Evolutionary conservation across 1,284 basidiomycete genomes (phyloP).

Genomic region (Boletellus sp.): DNA sequence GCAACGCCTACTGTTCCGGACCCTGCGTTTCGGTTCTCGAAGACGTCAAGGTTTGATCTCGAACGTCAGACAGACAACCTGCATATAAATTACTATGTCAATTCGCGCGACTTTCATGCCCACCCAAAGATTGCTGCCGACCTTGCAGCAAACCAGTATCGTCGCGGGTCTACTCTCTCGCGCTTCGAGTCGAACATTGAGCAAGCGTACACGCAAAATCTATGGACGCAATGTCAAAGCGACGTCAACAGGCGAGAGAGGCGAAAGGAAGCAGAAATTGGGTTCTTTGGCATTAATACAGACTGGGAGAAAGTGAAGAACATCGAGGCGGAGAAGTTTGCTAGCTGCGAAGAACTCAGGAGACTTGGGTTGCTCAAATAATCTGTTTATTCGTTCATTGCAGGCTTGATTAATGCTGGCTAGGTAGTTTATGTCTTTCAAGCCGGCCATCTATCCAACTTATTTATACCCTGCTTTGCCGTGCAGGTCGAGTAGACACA

Average conservation of each 20-base stretch:
- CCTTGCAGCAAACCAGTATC: slow-evolving; percentile 48
- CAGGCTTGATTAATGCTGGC: slow-evolving; percentile 8
- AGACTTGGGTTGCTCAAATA: slow-evolving; percentile 48
- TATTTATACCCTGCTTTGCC: slow-evolving; percentile 29
- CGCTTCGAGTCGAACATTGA: slow-evolving; percentile 72
- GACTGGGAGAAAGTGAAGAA: slow-evolving; percentile 81
- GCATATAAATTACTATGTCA: slow-evolving; percentile 84
- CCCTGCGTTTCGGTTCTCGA: slow-evolving; percentile 75
- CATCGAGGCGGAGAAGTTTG: slow-evolving; percentile 63
- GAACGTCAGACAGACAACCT: slow-evolving; percentile 66
- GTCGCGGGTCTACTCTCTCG: slow-evolving; percentile 34
- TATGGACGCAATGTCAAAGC: slow-evolving; percentile 68
- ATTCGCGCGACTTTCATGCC: slow-evolving; percentile 69
- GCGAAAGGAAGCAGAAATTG: slow-evolving; percentile 71
- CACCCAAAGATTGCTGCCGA: slow-evolving; percentile 77
- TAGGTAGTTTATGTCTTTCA: slow-evolving; percentile 13
- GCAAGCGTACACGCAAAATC: slow-evolving; percentile 61
- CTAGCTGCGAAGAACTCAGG: slow-evolving; percentile 74
- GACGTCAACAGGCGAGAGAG: slow-evolving; percentile 62
- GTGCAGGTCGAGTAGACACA: background rate
- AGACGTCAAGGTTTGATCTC: slow-evolving; percentile 54
- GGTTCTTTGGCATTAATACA: slow-evolving; percentile 85
- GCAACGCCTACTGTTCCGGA: slow-evolving; percentile 66
- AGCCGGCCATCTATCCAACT: slow-evolving; percentile 4
- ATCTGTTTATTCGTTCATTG: slow-evolving; percentile 11